Percentiles rank a stretch among this genome's conserved stretches.
phyloP scores from a whole-genome alignment of 441 rosid species.

The Aleurites moluccanus region DNA sequence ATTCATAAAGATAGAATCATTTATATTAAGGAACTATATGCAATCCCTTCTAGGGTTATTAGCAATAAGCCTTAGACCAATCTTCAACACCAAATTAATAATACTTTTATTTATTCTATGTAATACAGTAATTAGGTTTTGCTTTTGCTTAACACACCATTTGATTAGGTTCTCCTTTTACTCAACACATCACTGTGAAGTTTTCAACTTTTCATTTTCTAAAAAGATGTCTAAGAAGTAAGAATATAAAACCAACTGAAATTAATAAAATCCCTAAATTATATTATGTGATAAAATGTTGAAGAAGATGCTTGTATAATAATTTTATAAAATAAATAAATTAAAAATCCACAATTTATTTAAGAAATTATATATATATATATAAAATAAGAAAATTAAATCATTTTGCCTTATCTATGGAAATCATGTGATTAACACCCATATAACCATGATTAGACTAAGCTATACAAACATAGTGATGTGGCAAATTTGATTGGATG shows the following conservation, averaged over 20 bases:
- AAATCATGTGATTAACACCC: neutral
- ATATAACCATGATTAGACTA: neutral
- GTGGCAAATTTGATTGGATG: neutral
- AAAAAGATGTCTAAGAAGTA: neutral
- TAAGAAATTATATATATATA: no score
- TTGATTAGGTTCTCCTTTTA: neutral
- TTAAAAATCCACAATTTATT: neutral
- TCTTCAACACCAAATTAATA: neutral
- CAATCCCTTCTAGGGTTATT: neutral
- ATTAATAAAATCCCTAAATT: neutral
- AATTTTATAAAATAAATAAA: no score
- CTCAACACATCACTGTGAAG: neutral
- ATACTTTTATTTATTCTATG: neutral
- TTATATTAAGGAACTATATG: neutral
- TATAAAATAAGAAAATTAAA: no score
- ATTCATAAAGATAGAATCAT: neutral
- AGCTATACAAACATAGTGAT: neutral
- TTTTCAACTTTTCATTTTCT: neutral
- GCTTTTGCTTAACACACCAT: neutral
- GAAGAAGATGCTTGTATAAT: neutral
- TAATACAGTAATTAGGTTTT: slow-evolving; percentile 5
- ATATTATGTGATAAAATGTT: no score
- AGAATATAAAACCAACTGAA: neutral
- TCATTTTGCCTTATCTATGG: neutral
- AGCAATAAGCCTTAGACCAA: neutral